Evolutionary conservation across 169 alveolate species (phyloP).

Genomic region (Pseudocohnilembus persalinus): DNA sequence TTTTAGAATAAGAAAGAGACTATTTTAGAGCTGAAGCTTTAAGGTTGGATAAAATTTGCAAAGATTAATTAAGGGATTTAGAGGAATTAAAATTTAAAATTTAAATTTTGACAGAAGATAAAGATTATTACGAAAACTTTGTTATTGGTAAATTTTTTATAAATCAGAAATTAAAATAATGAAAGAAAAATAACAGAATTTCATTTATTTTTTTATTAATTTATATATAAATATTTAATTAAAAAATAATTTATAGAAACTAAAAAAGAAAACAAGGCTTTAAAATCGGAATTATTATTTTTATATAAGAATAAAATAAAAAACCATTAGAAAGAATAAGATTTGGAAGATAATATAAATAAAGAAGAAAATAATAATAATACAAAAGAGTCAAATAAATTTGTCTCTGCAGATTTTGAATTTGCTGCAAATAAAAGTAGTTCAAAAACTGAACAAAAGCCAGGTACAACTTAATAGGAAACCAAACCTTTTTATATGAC

Average conservation of each 20-base stretch:
- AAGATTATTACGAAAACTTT: constrained; percentile 46
- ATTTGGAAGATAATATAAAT: neutral
- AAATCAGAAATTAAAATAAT: too few species aligned
- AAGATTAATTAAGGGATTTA: constrained; percentile 46
- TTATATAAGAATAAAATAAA: constrained; percentile 31
- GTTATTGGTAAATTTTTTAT: constrained; percentile 42
- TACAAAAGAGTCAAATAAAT: constrained; percentile 7
- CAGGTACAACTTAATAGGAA: too few species aligned
- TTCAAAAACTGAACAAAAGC: constrained; percentile 19
- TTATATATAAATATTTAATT: neutral
- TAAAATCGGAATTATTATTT: constrained; percentile 28
- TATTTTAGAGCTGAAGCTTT: constrained; percentile 62
- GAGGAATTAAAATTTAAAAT: constrained; percentile 45
- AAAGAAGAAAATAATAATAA: neutral
- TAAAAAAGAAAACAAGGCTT: constrained; percentile 41
- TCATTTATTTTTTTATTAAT: too few species aligned
- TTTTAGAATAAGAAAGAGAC: constrained; percentile 57
- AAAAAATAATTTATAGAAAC: constrained; percentile 21
- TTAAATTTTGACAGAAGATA: constrained; percentile 36
- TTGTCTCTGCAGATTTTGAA: neutral
- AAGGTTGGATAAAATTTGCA: constrained; percentile 47
- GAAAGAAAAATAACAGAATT: neutral
- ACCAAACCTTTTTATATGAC: too few species aligned
- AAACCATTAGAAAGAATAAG: neutral
- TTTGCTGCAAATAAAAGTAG: neutral